These are phyloP conservation scores for Tetracentron sinense DNA, from an alignment of 164 flowering plant species.

Conservation along the genomic window DNA sequence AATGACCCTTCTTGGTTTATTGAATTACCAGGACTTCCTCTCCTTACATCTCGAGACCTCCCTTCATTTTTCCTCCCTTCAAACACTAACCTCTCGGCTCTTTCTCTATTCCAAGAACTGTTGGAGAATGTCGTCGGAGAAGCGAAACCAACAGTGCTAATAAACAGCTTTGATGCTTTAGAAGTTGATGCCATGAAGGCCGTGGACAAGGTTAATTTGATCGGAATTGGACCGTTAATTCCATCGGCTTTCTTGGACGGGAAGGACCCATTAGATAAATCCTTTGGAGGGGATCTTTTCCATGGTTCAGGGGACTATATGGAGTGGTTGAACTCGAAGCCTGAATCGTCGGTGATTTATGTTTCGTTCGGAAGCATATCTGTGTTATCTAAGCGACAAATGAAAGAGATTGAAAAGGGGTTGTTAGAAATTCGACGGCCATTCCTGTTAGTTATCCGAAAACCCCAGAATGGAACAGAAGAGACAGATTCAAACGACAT, in stretches of 20 bases:
- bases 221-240: slow-evolving; percentile 40
- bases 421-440: slow-evolving; percentile 24
- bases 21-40: slow-evolving; percentile 32
- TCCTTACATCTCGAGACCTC: slow-evolving; percentile 22
- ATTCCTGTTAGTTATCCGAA: slow-evolving; percentile 44
- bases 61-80: slow-evolving; percentile 33
- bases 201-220: slow-evolving; percentile 14
- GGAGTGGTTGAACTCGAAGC: slow-evolving; percentile 42
- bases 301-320: slow-evolving; percentile 19
- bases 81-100: not conserved
- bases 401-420: slow-evolving; percentile 35
- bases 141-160: slow-evolving; percentile 23
- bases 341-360: slow-evolving; percentile 34
- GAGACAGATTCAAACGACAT: slow-evolving; percentile 4
- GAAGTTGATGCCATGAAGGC: slow-evolving; percentile 31
- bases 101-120: slow-evolving; percentile 13
- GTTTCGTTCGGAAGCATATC: slow-evolving; percentile 44
- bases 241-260: slow-evolving; percentile 27
- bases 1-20: slow-evolving; percentile 14
- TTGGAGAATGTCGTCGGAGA: slow-evolving; percentile 14
- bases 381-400: slow-evolving; percentile 20
- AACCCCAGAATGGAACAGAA: not conserved
- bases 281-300: slow-evolving; percentile 30
- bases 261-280: slow-evolving; percentile 6
- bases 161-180: slow-evolving; percentile 38